phyloP scores from a whole-genome alignment of 305 asterid genomes.

The Fraxinus latifolia region DNA sequence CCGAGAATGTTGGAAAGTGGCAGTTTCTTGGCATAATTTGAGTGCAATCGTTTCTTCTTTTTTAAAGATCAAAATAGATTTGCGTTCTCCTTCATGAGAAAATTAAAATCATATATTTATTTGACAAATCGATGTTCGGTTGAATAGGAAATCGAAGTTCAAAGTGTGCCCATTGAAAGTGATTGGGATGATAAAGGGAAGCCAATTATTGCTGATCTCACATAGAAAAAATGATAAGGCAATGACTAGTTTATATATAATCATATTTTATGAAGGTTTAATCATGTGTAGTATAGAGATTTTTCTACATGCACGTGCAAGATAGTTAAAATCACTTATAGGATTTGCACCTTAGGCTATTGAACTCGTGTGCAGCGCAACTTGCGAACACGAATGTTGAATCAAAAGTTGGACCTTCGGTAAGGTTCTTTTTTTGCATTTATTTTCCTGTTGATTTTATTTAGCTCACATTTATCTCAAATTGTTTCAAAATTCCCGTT shows the following conservation, averaged over 20 bases:
- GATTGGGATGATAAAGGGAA: not conserved
- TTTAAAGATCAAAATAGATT: not conserved
- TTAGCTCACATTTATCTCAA: no score
- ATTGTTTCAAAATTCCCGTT: no score
- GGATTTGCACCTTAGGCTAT: not conserved
- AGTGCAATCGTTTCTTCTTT: not conserved
- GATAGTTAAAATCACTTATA: not conserved
- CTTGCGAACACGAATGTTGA: not conserved
- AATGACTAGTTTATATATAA: not conserved
- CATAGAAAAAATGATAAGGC: not conserved
- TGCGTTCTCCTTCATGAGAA: not conserved
- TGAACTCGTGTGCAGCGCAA: not conserved
- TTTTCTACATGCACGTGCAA: not conserved
- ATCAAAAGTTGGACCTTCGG: not conserved
- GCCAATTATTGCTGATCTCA: not conserved
- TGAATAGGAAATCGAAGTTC: not conserved
- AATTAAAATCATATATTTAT: no score
- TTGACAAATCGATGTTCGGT: not conserved
- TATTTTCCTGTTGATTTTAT: not conserved
- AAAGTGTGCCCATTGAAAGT: not conserved
- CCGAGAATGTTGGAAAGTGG: not conserved
- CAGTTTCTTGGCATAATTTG: not conserved
- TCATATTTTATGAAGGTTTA: not conserved
- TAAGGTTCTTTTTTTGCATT: not conserved
- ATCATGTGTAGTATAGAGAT: not conserved